Evolutionary conservation across 2,329 filamentous ascomycete genomes (phyloP).

Genomic region (Aspergillus phoenicis): DNA sequence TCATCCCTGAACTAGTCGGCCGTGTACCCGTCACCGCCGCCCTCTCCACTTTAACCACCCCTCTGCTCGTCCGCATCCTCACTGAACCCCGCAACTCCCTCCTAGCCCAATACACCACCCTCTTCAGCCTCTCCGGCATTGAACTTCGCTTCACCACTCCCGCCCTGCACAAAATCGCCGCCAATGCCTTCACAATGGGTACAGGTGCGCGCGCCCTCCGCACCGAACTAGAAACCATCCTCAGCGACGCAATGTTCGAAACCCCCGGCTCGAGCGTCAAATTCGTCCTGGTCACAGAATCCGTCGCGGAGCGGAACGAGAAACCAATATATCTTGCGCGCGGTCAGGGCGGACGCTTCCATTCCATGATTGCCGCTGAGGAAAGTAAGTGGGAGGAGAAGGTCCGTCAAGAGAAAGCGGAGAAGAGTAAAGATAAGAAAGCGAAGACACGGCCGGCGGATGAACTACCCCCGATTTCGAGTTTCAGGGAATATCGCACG

Average conservation of each 20-base stretch:
- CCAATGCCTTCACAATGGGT: conserved; percentile 66
- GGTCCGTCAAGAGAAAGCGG: conserved; percentile 36
- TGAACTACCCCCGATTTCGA: conserved; percentile 28
- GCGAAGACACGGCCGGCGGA: conserved; percentile 13
- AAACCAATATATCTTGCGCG: conserved; percentile 55
- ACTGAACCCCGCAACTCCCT: conserved; percentile 91
- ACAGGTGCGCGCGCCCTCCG: conserved; percentile 81
- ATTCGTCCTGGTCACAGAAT: conserved; percentile 73
- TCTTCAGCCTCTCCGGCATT: conserved; percentile 78
- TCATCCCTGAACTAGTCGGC: conserved; percentile 95
- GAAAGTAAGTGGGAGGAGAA: conserved; percentile 54
- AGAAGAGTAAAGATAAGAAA: conserved; percentile 28
- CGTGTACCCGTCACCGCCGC: conserved; percentile 89
- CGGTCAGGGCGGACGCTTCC: conserved; percentile 55
- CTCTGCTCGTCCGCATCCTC: conserved; percentile 77
- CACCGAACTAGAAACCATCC: conserved; percentile 77
- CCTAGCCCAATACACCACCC: conserved; percentile 81
- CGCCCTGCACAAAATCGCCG: conserved; percentile 79
- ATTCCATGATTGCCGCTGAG: conserved; percentile 53
- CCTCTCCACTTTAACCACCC: conserved; percentile 71
- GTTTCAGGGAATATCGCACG: conserved; percentile 50
- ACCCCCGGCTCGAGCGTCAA: conserved; percentile 67
- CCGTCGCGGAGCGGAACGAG: conserved; percentile 64
- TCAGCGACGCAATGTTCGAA: conserved; percentile 81
- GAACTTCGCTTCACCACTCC: conserved; percentile 80